Evolutionary conservation across 176 grass and related monocot species (phyloP), one percentile per base, ranked within the genome.

Genomic region (Bonia amplexicaulis): DNA sequence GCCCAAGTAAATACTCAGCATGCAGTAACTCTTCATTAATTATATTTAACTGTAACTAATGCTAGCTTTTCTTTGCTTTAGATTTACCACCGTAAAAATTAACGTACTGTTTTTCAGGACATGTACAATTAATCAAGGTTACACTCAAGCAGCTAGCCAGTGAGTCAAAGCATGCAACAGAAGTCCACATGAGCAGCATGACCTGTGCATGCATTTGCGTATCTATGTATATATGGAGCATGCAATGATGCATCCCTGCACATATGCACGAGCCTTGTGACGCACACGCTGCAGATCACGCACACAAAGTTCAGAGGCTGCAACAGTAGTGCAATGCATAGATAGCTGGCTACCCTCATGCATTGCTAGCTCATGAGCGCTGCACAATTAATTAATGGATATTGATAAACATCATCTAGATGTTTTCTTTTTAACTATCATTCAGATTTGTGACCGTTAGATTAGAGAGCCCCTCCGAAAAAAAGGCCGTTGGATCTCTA

Each of bases 171-270:
- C 58, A 27, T 63, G 37, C 13, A 31, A 17, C 23, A 48, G 15
- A 25, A 6, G 19, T 3, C 27, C 74, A 42, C 71, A 80, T 42
- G 19, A 54, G 16, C 27, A 54, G n/a, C 27, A 64, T 66, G 68
- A 62, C 68, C 55, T 65, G 20, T 78, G 12, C 72, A 79, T n/a
- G 74, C 63, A 76, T 42, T 0, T 66, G 31, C 31, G 23, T 35
- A 55, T 72, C 19, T 53, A 79, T 74, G 20, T 33, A 31, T 16
- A 19, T 52, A 2, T 16, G 1, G 3, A 27, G 66, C 72, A 66
- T 79, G 76, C 76, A 85, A 85, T 85, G 82, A 89, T 89, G 77
- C 77, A 48, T 7, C 51, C 82, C 82, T 80, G 87, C 76, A 61
- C 54, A 80, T 17, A 74, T 42, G 59, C 81, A 89, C 75, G 75